A percentile compares a stretch with the other conserved stretches of the same genome.
phyloP scores from a whole-genome alignment of 805 yeast species.

The Lipomyces anomalus region DNA sequence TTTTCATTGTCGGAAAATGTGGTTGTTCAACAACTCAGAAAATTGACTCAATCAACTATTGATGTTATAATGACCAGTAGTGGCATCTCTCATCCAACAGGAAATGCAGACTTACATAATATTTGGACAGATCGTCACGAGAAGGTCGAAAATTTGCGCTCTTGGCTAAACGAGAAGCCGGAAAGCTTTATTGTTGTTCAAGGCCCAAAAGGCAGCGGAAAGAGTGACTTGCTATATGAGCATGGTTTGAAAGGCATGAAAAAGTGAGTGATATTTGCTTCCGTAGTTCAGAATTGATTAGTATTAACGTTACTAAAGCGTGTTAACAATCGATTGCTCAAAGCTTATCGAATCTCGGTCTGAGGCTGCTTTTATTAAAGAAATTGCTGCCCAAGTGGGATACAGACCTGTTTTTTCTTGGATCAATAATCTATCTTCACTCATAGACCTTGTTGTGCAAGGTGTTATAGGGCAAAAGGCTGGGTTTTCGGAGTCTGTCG shows the following conservation, averaged over 20 bases:
- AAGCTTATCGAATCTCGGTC: conserved; percentile 63
- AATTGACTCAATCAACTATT: not conserved
- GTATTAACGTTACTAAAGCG: conserved; percentile 32
- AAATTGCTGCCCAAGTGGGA: conserved; percentile 72
- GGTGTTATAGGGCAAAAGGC: conserved; percentile 92
- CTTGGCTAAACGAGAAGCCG: conserved; percentile 84
- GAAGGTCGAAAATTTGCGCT: conserved; percentile 58
- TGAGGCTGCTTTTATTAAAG: conserved; percentile 61
- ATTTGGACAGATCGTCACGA: conserved; percentile 67
- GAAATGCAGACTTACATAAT: conserved; percentile 7
- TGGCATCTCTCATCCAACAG: not conserved
- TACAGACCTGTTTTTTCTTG: conserved; percentile 93
- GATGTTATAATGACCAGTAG: conserved; percentile 6
- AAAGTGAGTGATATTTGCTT: conserved; percentile 6
- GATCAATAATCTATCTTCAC: conserved; percentile 72
- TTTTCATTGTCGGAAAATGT: conserved; percentile 32
- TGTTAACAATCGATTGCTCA: conserved; percentile 69
- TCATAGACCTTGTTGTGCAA: conserved; percentile 78
- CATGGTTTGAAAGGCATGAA: conserved; percentile 56
- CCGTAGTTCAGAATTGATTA: not conserved
- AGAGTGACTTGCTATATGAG: conserved; percentile 67
- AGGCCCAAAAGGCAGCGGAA: conserved; percentile 97
- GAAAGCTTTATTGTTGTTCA: conserved; percentile 82
- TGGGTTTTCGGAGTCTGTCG: conserved; percentile 78
- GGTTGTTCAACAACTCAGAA: conserved; percentile 31